These are phyloP conservation scores for Cladophialophora yegresii DNA, from an alignment of 2,329 filamentous ascomycete genomes.

Conservation along the genomic window DNA sequence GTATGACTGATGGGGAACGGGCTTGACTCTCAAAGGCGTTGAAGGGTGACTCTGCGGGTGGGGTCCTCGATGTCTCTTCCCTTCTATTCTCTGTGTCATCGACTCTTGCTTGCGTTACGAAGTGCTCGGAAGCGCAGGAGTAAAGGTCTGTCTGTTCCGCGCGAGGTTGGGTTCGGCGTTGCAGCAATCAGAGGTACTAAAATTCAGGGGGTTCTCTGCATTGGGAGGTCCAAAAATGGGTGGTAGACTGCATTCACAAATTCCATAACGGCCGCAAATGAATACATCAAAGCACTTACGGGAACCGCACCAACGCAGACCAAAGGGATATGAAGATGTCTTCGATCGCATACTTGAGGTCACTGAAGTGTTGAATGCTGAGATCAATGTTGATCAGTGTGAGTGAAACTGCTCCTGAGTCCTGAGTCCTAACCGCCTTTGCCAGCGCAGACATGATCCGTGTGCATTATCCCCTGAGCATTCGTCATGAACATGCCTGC, in stretches of 20 bases:
- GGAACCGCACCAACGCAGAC: not conserved
- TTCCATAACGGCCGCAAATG: not conserved
- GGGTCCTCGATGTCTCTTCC: not conserved
- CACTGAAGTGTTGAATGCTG: not conserved
- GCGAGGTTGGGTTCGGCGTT: not conserved
- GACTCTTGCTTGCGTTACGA: constrained; percentile 31
- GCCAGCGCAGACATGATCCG: constrained; percentile 8
- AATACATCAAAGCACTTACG: not conserved
- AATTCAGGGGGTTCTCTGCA: not conserved
- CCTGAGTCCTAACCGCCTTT: no score
- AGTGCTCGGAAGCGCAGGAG: constrained; percentile 34
- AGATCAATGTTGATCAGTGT: not conserved
- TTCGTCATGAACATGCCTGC: not conserved
- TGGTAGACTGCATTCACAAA: constrained; percentile 15
- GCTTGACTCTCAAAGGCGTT: not conserved
- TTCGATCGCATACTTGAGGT: not conserved
- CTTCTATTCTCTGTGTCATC: not conserved
- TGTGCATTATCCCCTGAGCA: not conserved
- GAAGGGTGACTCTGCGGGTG: not conserved
- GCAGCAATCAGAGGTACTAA: not conserved
- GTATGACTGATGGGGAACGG: constrained; percentile 26
- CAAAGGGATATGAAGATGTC: not conserved
- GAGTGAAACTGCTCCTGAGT: not conserved
- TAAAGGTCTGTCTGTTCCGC: constrained; percentile 4
- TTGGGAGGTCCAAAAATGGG: constrained; percentile 12